Evolutionary conservation across 352 stramenopile genomes (phyloP), one percentile per base, ranked within the genome.

Genomic region (Phytophthora ohioensis): DNA sequence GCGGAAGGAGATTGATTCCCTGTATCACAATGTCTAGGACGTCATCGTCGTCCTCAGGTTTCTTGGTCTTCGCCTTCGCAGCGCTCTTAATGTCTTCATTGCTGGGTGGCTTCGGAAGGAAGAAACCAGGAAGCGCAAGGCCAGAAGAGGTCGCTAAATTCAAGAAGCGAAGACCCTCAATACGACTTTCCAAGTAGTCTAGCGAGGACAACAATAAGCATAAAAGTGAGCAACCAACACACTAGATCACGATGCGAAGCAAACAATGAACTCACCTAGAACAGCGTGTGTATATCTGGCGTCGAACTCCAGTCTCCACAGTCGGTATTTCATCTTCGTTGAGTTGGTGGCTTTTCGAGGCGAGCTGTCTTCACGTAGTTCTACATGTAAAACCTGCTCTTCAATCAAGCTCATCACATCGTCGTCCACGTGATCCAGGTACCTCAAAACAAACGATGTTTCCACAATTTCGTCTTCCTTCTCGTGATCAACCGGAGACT

Each of bases 301-400:
- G 46, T 96, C 88, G 47, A 94, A 90, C 63, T 96, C 88, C 34
- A 94, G 65, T 67, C 80, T 78, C 88, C 88, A 96, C 1, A 96
- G 62, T 47, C 83, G 69, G 42, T 75, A 78, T 43, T 71, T 77
- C 30, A 48, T 15, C 27, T 36, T 57, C 7, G 55, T 64, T 31
- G 77, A 56, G 72, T 43, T 10, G 54, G 45, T 32, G 41, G 46
- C 8, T 67, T 76, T 53, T 53, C 6, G 43, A 38, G 35, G 13
- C 9, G 45, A 49, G 30, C 61, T 55, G 13, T 35, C 5, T 35
- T 62, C 47, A 34, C 12, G 38, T 9, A 69, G 36, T 3, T 58
- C 52, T 17, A 27, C 21, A 27, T 27, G 21, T 27, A 69, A 10
- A 5, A 83, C 34, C 52, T 79, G 58, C 11, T 62, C 56, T 67